Percentiles rank a stretch among this genome's conserved stretches.
phyloP scores from a whole-genome alignment of 305 asterid species.

The Lippia alba region DNA sequence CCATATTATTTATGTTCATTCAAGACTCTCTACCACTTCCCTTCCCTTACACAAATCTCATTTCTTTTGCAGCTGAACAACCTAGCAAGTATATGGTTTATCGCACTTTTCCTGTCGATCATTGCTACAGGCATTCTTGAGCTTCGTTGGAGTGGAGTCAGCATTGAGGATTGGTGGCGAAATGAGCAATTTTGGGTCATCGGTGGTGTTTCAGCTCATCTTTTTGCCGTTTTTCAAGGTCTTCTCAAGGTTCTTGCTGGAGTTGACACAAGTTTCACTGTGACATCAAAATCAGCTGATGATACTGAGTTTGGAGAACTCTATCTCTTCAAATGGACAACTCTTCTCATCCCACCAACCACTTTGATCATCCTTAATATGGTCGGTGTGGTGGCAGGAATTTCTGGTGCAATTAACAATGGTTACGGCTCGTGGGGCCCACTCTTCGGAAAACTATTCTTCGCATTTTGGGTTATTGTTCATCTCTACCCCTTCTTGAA shows the following conservation, averaged over 20 bases:
- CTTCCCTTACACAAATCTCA: background rate
- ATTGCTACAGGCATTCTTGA: constrained; percentile 76
- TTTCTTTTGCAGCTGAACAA: constrained; percentile 65
- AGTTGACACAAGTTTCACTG: constrained; percentile 82
- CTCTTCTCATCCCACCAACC: constrained; percentile 87
- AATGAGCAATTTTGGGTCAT: constrained; percentile 92
- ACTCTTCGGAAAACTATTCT: constrained; percentile 73
- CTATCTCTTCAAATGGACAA: constrained; percentile 90
- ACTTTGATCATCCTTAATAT: constrained; percentile 72
- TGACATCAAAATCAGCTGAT: constrained; percentile 73
- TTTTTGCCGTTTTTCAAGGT: constrained; percentile 81
- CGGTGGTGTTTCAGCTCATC: constrained; percentile 85
- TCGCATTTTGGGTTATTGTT: constrained; percentile 84
- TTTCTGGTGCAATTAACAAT: constrained; percentile 82
- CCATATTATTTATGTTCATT: no score
- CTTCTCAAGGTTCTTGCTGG: constrained; percentile 82
- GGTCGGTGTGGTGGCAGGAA: constrained; percentile 91
- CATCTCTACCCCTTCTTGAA: constrained; percentile 90
- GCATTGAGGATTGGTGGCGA: constrained; percentile 96
- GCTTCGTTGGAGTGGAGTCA: constrained; percentile 90
- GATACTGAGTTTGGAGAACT: constrained; percentile 80
- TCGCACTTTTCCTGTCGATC: constrained; percentile 81
- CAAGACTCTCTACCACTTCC: no score
- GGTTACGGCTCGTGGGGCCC: constrained; percentile 51
- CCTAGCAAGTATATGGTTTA: constrained; percentile 71